Conservation (phyloP, 768 basidiomycete species). For the Boletus patriciae region DNA sequence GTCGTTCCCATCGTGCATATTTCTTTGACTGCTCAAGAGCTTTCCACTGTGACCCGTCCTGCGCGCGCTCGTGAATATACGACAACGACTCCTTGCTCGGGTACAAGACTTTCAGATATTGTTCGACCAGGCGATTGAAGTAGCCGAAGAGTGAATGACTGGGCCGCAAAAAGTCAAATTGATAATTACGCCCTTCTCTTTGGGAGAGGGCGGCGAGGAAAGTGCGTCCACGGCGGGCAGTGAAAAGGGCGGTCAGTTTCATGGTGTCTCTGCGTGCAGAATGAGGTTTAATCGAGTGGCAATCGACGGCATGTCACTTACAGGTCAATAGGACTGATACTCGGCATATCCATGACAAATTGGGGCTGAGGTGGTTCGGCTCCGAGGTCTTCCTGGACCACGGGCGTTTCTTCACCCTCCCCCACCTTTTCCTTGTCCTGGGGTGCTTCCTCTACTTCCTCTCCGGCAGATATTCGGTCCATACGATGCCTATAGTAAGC, state of each 20-base stretch:
- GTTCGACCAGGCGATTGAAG: constrained; percentile 96
- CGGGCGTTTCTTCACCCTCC: constrained; percentile 32
- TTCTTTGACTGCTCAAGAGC: constrained; percentile 72
- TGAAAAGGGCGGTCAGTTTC: constrained; percentile 94
- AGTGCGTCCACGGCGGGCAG: constrained; percentile 83
- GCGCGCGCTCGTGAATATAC: constrained; percentile 65
- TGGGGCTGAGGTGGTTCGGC: constrained; percentile 76
- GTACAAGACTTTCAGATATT: constrained; percentile 88
- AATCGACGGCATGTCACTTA: constrained; percentile 44
- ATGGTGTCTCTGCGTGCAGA: constrained; percentile 73
- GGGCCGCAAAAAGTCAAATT: constrained; percentile 96
- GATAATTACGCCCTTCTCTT: constrained; percentile 92
- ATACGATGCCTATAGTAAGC: constrained; percentile 94
- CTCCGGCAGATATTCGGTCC: constrained; percentile 77
- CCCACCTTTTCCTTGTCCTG: constrained; percentile 45
- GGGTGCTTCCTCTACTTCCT: constrained; percentile 59
- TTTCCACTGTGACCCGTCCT: constrained; percentile 71
- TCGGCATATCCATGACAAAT: constrained; percentile 84
- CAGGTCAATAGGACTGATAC: constrained; percentile 88
- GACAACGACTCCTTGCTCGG: constrained; percentile 76
- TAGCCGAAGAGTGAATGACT: constrained; percentile 95
- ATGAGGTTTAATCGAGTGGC: neutral
- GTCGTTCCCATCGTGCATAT: constrained; percentile 87
- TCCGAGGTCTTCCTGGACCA: constrained; percentile 58
- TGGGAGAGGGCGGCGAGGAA: constrained; percentile 85